Conservation (phyloP, 495 filamentous ascomycete species). For the Aspergillus cavernicola region DNA sequence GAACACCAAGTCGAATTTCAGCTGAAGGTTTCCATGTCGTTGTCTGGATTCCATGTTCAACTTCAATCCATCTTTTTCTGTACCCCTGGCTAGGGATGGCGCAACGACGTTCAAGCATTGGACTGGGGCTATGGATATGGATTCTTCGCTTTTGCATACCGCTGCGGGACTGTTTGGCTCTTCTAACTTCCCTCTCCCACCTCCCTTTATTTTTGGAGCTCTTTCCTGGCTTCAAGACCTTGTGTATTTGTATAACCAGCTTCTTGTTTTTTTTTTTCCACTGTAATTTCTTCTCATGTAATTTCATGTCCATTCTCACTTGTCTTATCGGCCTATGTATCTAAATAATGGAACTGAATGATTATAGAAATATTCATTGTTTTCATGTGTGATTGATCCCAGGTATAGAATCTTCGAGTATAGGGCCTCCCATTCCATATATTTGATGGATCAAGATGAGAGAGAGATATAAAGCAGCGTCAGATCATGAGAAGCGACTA, state of each 20-base stretch:
- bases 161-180: conserved; percentile 12
- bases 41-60: no score
- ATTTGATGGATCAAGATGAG: no score
- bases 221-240: conserved; percentile 30
- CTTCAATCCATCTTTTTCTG: neutral
- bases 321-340: conserved; percentile 28
- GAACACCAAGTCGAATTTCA: neutral
- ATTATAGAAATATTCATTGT: conserved; percentile 9
- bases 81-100: conserved; percentile 9
- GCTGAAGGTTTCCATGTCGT: no score
- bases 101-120: conserved; percentile 10
- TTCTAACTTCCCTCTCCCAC: conserved; percentile 14
- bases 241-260: conserved; percentile 45
- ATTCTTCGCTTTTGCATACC: conserved; percentile 4
- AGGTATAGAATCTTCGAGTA: no score
- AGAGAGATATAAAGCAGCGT: neutral
- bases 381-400: neutral
- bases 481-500: neutral
- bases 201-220: conserved; percentile 25
- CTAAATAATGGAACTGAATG: conserved; percentile 33
- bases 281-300: conserved; percentile 18
- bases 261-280: conserved; percentile 21
- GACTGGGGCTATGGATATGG: conserved; percentile 11
- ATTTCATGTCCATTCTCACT: conserved; percentile 17
- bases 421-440: neutral